Conservation (phyloP, 2,329 filamentous ascomycete species). For the Tolypocladium amazonense region DNA sequence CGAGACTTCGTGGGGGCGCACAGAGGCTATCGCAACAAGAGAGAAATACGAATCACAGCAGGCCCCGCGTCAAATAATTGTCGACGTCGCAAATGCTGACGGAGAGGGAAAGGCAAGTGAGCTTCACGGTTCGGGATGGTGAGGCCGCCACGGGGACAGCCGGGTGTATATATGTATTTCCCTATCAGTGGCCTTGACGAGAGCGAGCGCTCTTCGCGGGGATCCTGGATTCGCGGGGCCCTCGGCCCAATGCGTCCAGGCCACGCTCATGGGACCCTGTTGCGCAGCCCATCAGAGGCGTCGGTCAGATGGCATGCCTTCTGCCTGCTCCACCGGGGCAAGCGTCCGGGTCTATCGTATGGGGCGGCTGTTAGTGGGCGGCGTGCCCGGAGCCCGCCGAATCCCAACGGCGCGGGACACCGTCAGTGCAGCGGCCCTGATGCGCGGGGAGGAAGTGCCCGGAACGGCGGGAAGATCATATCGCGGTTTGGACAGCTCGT, state of each 20-base stretch:
- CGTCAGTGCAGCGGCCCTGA: not conserved
- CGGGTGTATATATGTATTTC: not conserved
- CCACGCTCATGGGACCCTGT: not conserved
- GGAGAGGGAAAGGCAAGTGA: not conserved
- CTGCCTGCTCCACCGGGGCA: not conserved
- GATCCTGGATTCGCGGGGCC: not conserved
- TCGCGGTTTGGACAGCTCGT: not conserved
- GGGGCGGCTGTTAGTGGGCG: not conserved
- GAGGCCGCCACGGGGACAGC: not conserved
- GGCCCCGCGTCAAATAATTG: not conserved
- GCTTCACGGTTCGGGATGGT: not conserved
- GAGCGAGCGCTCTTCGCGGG: too few species aligned
- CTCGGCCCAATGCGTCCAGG: not conserved
- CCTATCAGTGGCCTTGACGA: not conserved
- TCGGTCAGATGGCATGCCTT: not conserved
- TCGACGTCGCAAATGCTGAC: not conserved
- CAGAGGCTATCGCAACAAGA: not conserved
- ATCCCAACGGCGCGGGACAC: slow-evolving; percentile 9
- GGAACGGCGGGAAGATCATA: not conserved
- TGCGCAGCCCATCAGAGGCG: not conserved
- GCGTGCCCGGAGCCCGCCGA: slow-evolving; percentile 16
- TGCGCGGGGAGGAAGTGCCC: not conserved
- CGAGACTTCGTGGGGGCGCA: not conserved
- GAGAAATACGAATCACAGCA: not conserved
- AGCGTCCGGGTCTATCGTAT: not conserved